These are phyloP conservation scores for Sporothrix brunneoviolacea DNA, from an alignment of 2,329 filamentous ascomycete genomes.

Conservation along the genomic window DNA sequence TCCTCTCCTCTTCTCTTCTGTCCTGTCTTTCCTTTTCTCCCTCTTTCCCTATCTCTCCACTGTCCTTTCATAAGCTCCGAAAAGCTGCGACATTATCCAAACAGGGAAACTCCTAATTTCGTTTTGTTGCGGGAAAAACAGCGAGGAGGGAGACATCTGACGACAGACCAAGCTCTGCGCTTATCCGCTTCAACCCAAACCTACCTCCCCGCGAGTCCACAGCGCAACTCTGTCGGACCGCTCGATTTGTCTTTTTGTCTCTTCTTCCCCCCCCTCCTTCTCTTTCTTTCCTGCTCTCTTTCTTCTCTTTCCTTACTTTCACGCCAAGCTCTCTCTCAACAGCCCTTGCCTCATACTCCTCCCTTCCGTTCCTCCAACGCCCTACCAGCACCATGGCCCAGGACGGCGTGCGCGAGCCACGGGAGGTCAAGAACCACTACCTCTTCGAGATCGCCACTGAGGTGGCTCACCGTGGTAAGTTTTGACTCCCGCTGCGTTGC, in stretches of 20 bases:
- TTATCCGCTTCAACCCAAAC: constrained; percentile 12
- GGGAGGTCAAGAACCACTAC: constrained; percentile 88
- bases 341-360: too few relatives aligned
- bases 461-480: constrained; percentile 86
- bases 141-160: constrained; percentile 4
- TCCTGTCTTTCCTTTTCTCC: background rate
- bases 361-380: background rate
- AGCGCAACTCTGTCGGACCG: constrained; percentile 2
- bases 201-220: constrained; percentile 10
- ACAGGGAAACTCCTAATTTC: constrained; percentile 5
- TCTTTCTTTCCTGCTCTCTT: constrained; percentile 13
- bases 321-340: background rate
- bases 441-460: constrained; percentile 97
- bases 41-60: background rate
- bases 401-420: constrained; percentile 37
- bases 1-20: background rate
- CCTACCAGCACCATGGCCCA: constrained; percentile 23
- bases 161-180: constrained; percentile 4
- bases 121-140: constrained; percentile 12
- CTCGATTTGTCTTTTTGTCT: background rate
- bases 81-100: background rate
- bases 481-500: background rate
- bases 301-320: background rate
- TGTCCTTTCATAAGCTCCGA: background rate
- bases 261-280: constrained; percentile 13